Percentiles rank a stretch among this genome's conserved stretches.
These are phyloP conservation scores for Musa itinerans DNA, from an alignment of 176 grass and related monocot species.

Conservation along the genomic window DNA sequence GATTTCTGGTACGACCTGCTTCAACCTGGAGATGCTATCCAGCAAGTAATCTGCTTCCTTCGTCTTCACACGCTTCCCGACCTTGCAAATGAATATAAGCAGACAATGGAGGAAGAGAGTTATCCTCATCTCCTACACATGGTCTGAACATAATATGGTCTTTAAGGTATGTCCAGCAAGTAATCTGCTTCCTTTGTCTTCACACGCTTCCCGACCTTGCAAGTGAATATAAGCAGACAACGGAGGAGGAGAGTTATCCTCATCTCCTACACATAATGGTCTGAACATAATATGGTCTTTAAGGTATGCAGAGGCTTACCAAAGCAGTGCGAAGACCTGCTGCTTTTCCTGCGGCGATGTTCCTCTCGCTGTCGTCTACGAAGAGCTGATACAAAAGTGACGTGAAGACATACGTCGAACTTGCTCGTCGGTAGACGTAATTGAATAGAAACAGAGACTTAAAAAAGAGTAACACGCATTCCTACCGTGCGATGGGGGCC, in stretches of 20 bases:
- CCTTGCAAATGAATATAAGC: constrained; percentile 24
- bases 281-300: too few species aligned
- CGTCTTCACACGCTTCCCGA: constrained; percentile 63
- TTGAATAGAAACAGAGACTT: background rate
- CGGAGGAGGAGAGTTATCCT: background rate
- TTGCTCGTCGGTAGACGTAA: background rate
- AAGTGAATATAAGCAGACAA: background rate
- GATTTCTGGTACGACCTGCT: constrained; percentile 57
- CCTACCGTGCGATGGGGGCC: constrained; percentile 55
- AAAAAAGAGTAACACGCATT: background rate
- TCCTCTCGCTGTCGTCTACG: constrained; percentile 92
- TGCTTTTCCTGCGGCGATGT: constrained; percentile 81
- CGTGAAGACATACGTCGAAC: background rate
- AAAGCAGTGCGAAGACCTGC: constrained; percentile 65
- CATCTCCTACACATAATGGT: too few species aligned
- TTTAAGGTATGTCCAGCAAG: constrained; percentile 24
- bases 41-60: constrained; percentile 68
- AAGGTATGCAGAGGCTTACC: constrained; percentile 28
- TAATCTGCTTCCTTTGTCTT: constrained; percentile 73
- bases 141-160: too few species aligned
- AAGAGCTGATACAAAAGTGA: constrained; percentile 50
- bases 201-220: constrained; percentile 66
- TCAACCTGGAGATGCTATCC: constrained; percentile 44
- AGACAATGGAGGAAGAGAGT: background rate
- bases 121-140: too few species aligned